Conservation (phyloP, 73 alveolate genomes). For the Tetrahymena malaccensis region DNA sequence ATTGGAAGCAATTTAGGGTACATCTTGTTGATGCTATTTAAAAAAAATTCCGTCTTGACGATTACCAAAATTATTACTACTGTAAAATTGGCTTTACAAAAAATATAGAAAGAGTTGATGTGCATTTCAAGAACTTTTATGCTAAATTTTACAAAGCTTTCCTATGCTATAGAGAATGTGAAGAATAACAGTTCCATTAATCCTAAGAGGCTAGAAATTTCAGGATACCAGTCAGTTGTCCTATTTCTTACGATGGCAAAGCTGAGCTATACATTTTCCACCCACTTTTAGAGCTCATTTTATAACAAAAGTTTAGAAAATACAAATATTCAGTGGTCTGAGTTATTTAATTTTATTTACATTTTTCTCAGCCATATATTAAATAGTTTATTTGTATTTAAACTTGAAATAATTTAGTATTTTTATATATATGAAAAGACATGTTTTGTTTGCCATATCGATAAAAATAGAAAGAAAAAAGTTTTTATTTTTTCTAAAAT, state of each 20-base stretch:
- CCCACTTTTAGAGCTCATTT: not conserved
- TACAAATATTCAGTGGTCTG: not conserved
- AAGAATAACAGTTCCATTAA: not conserved
- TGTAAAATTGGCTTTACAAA: not conserved
- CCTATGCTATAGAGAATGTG: not conserved
- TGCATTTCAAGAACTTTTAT: not conserved
- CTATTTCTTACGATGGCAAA: not conserved
- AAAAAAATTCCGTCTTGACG: not conserved
- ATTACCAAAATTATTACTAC: not conserved
- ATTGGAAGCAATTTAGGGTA: not conserved
- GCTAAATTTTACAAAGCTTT: not conserved
- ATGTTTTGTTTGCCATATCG: no score
- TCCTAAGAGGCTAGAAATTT: not conserved
- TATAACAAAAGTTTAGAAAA: not conserved
- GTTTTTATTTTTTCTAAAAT: no score
- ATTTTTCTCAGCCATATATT: not conserved
- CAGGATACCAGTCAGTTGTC: not conserved
- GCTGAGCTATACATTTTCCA: not conserved
- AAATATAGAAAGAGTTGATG: not conserved
- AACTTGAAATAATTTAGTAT: no score
- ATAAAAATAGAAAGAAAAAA: no score
- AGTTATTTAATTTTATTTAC: not conserved
- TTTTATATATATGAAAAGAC: no score
- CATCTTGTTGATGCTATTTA: not conserved
- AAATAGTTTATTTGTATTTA: no score